A percentile compares a stretch with the other conserved stretches of the same genome.
Evolutionary conservation across 2,329 filamentous ascomycete species (phyloP).

Genomic region (Rhynchosporium agropyri): DNA sequence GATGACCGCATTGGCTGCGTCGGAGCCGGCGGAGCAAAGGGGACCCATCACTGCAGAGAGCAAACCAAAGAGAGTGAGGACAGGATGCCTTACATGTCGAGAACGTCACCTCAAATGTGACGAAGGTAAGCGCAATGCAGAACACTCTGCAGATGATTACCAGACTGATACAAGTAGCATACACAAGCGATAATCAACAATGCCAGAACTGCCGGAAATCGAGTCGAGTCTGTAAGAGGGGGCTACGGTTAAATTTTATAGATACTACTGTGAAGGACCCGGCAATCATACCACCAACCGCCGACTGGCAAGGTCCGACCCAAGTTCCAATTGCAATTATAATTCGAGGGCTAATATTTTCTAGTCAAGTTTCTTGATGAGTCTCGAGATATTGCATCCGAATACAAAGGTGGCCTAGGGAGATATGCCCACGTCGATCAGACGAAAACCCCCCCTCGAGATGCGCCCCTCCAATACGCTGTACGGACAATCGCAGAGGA

Average conservation of each 20-base stretch:
- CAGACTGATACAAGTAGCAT: slow-evolving; percentile 9
- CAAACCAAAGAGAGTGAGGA: slow-evolving; percentile 85
- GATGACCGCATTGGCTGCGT: slow-evolving; percentile 35
- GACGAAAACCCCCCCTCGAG: slow-evolving; percentile 39
- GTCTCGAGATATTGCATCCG: slow-evolving; percentile 84
- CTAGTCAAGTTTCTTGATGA: slow-evolving; percentile 83
- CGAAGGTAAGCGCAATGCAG: slow-evolving; percentile 56
- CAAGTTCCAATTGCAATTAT: not conserved
- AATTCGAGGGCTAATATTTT: slow-evolving; percentile 22
- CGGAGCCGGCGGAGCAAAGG: slow-evolving; percentile 25
- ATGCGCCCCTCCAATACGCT: slow-evolving; percentile 36
- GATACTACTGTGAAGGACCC: slow-evolving; percentile 74
- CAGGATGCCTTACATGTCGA: slow-evolving; percentile 87
- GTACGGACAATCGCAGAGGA: slow-evolving; percentile 30
- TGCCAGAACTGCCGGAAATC: slow-evolving; percentile 80
- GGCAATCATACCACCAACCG: slow-evolving; percentile 61
- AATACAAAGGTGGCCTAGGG: slow-evolving; percentile 78
- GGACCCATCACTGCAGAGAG: slow-evolving; percentile 31
- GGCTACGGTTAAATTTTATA: slow-evolving; percentile 87
- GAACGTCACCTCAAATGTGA: slow-evolving; percentile 92
- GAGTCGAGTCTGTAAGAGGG: slow-evolving; percentile 81
- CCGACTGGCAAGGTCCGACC: slow-evolving; percentile 63
- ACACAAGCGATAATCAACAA: slow-evolving; percentile 11
- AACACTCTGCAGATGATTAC: slow-evolving; percentile 49
- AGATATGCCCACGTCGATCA: slow-evolving; percentile 66